Percentiles rank a stretch among this genome's conserved stretches.
These are phyloP conservation scores for Eucalyptus curtisii DNA, from an alignment of 345 rosid species.

Conservation along the genomic window DNA sequence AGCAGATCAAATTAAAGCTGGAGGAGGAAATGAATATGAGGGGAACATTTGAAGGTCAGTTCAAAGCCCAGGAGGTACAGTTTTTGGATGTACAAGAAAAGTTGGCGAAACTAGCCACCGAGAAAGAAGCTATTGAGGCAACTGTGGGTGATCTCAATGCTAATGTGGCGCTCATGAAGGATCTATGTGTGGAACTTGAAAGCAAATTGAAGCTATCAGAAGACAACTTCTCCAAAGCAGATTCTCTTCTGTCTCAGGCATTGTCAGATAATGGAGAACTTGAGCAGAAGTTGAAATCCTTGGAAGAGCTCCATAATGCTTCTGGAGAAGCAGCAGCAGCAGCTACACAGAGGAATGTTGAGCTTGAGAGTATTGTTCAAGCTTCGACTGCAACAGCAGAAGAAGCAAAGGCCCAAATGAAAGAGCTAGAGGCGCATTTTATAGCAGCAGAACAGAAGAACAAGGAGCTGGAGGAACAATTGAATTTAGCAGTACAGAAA, in stretches of 20 bases:
- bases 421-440: conserved; percentile 55
- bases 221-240: conserved; percentile 47
- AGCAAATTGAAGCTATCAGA: conserved; percentile 55
- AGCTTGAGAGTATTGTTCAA: conserved; percentile 49
- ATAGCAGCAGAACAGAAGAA: conserved; percentile 61
- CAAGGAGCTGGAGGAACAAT: conserved; percentile 65
- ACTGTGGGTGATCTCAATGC: conserved; percentile 34
- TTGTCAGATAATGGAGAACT: conserved; percentile 59
- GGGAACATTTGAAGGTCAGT: conserved; percentile 26
- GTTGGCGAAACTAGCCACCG: conserved; percentile 13
- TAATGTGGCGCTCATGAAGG: conserved; percentile 27
- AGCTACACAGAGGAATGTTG: conserved; percentile 61
- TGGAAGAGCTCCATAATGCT: conserved; percentile 53
- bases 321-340: conserved; percentile 51
- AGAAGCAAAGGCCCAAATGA: conserved; percentile 44
- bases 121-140: conserved; percentile 56
- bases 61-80: conserved; percentile 22
- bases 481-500: conserved; percentile 38
- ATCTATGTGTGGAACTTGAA: conserved; percentile 39
- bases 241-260: conserved; percentile 66
- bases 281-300: conserved; percentile 58
- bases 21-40: conserved; percentile 37
- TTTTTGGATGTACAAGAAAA: conserved; percentile 16
- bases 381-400: conserved; percentile 57
- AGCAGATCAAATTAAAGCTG: conserved; percentile 28